These are phyloP conservation scores for Penicillium griseofulvum DNA, from an alignment of 2,329 filamentous ascomycete genomes.

Conservation along the genomic window DNA sequence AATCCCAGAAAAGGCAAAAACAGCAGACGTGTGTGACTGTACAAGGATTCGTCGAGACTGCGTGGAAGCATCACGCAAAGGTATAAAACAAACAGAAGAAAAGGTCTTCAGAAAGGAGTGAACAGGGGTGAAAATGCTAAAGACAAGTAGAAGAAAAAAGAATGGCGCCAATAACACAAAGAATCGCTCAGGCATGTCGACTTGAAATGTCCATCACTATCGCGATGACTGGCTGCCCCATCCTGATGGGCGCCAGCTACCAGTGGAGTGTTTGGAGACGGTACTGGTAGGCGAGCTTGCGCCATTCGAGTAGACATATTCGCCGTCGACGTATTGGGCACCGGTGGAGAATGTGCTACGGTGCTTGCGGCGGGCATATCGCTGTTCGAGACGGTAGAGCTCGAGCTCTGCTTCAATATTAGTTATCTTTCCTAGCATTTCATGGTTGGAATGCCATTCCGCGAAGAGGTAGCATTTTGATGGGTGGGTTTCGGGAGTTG, in stretches of 20 bases:
- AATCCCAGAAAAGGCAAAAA: neutral
- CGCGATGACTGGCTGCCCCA: constrained; percentile 30
- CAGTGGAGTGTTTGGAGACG: constrained; percentile 41
- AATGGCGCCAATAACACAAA: constrained; percentile 1
- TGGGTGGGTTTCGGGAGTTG: neutral
- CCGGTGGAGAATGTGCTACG: constrained; percentile 86
- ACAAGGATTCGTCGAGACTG: constrained; percentile 18
- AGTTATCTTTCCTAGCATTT: constrained; percentile 43
- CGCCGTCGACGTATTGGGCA: constrained; percentile 89
- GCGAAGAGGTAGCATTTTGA: neutral
- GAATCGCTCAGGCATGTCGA: constrained; percentile 9
- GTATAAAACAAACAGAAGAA: constrained; percentile 3
- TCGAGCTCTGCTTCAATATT: constrained; percentile 65
- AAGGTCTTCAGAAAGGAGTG: neutral
- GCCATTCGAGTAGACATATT: constrained; percentile 72
- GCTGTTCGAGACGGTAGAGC: constrained; percentile 91
- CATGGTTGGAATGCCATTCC: neutral
- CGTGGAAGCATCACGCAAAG: constrained; percentile 25
- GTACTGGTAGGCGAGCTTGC: constrained; percentile 37
- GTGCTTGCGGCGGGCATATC: constrained; percentile 87
- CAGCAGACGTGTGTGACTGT: constrained; percentile 9
- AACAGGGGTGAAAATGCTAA: constrained; percentile 11
- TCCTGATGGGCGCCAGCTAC: constrained; percentile 34
- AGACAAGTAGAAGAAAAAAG: constrained; percentile 10
- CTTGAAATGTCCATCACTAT: constrained; percentile 2